These are phyloP conservation scores for Pseudoneurospora amorphoporcata DNA, from an alignment of 495 filamentous ascomycete species.

Conservation along the genomic window DNA sequence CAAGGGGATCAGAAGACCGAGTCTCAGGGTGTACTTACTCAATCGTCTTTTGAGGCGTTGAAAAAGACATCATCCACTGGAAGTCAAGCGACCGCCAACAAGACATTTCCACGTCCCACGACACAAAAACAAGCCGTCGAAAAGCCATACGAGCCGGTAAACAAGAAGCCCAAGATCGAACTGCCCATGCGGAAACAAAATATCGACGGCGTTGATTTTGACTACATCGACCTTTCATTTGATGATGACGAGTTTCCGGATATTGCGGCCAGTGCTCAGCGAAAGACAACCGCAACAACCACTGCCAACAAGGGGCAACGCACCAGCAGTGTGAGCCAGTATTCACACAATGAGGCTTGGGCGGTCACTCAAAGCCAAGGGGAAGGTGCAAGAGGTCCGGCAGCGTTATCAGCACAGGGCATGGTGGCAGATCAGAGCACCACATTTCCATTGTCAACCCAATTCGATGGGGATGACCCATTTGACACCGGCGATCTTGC, in stretches of 20 bases:
- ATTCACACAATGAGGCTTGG: not conserved
- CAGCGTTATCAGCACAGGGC: not conserved
- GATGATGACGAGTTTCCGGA: constrained; percentile 6
- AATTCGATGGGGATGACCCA: not conserved
- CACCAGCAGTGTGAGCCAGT: not conserved
- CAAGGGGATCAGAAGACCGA: not conserved
- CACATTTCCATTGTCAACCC: not conserved
- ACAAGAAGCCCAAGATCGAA: not conserved
- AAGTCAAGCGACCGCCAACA: not conserved
- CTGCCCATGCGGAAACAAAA: not conserved
- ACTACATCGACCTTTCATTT: constrained; percentile 28
- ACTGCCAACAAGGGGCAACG: not conserved
- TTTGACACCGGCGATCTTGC: not conserved
- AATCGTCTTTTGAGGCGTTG: not conserved
- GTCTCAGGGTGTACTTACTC: not conserved
- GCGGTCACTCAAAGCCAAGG: not conserved
- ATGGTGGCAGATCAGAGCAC: not conserved
- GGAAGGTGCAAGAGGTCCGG: not conserved
- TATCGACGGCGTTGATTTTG: constrained; percentile 15
- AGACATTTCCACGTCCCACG: not conserved
- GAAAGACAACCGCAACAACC: not conserved
- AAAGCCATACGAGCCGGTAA: not conserved
- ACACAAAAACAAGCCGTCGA: not conserved
- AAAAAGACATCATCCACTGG: not conserved
- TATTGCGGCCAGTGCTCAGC: not conserved